A percentile compares a stretch with the other conserved stretches of the same genome.
These are phyloP conservation scores for Margaritispora aquatica DNA, from an alignment of 495 filamentous ascomycete genomes.

Conservation along the genomic window DNA sequence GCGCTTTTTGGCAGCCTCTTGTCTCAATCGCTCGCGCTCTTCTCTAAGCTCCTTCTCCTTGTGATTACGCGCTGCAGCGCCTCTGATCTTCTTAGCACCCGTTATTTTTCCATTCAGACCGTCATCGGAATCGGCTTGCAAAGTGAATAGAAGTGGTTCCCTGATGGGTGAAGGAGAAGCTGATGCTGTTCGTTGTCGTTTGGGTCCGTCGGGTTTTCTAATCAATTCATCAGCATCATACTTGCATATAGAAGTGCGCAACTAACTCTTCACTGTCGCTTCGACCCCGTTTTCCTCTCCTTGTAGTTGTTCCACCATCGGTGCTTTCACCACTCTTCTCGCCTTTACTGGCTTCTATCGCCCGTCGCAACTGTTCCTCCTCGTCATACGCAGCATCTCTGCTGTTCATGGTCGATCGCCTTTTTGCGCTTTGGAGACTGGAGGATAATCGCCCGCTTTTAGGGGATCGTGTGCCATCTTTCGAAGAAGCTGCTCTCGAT, in stretches of 20 bases:
- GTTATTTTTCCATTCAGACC: constrained; percentile 44
- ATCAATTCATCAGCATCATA: background rate
- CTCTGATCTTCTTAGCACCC: constrained; percentile 54
- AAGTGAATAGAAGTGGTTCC: constrained; percentile 39
- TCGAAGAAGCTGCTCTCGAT: constrained; percentile 52
- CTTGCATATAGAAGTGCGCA: background rate
- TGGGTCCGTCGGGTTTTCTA: constrained; percentile 44
- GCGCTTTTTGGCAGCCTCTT: constrained; percentile 65
- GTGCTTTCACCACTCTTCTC: constrained; percentile 40
- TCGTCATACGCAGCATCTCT: constrained; percentile 93
- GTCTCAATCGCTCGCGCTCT: constrained; percentile 59
- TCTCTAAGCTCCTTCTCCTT: constrained; percentile 70
- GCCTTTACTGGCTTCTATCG: constrained; percentile 92
- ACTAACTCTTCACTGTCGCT: constrained; percentile 92
- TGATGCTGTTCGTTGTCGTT: constrained; percentile 71
- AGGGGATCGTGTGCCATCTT: constrained; percentile 46
- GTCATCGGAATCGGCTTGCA: constrained; percentile 66
- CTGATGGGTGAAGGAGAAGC: constrained; percentile 54
- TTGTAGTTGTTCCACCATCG: constrained; percentile 41
- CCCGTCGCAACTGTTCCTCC: constrained; percentile 80
- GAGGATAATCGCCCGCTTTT: constrained; percentile 41
- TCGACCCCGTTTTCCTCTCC: constrained; percentile 73
- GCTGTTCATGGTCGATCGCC: constrained; percentile 96
- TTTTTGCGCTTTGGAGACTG: constrained; percentile 53
- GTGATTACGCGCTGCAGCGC: constrained; percentile 57